Percentiles rank a stretch among this genome's conserved stretches.
These are phyloP conservation scores for Suaeda aralocaspica DNA, from an alignment of 148 eudicot species.

Conservation along the genomic window DNA sequence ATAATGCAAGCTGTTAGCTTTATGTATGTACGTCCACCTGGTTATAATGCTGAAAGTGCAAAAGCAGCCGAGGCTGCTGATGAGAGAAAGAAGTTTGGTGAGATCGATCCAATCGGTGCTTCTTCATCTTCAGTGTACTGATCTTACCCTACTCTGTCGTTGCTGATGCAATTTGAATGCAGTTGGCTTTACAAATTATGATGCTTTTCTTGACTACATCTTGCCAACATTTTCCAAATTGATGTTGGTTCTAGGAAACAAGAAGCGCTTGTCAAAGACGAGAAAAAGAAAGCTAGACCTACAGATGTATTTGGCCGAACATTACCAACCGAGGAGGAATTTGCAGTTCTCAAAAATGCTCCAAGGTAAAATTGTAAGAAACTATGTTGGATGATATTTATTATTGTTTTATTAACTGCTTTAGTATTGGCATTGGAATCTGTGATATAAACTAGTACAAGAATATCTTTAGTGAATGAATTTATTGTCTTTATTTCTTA, in stretches of 20 bases:
- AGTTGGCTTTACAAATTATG: neutral
- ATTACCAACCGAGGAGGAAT: constrained; percentile 88
- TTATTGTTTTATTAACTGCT: too few species aligned
- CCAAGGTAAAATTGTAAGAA: constrained; percentile 46
- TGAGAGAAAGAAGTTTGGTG: constrained; percentile 44
- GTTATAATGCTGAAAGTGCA: constrained; percentile 97
- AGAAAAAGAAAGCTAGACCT: constrained; percentile 65
- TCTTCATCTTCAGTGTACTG: constrained; percentile 56
- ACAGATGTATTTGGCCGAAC: constrained; percentile 92
- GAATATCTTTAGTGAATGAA: too few species aligned
- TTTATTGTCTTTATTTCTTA: too few species aligned
- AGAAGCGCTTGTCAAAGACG: constrained; percentile 39
- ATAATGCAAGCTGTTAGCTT: constrained; percentile 99
- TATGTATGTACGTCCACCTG: constrained; percentile 97
- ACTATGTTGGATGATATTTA: neutral
- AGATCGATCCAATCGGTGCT: constrained; percentile 31
- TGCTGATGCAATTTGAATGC: neutral
- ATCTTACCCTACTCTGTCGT: neutral
- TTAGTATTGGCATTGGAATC: too few species aligned
- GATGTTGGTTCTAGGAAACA: constrained; percentile 39
- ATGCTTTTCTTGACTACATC: neutral
- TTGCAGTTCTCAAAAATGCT: constrained; percentile 89
- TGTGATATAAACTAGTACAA: too few species aligned
- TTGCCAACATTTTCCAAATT: neutral
- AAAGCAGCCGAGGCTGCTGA: constrained; percentile 92